Conservation (phyloP, 2,329 filamentous ascomycete genomes). For the Talaromyces funiculosus region DNA sequence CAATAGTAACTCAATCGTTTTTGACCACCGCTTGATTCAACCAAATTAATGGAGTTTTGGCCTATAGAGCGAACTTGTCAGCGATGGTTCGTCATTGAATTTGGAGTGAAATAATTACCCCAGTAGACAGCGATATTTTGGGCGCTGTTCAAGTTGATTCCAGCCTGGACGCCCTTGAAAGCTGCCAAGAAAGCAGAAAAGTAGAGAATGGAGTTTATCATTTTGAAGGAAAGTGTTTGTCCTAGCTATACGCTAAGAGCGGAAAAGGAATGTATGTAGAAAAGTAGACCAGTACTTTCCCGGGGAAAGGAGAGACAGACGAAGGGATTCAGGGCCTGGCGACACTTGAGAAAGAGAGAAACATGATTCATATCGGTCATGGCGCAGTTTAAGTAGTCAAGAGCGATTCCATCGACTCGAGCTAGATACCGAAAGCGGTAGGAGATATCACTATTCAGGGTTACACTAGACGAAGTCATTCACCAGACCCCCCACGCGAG, state of each 20-base stretch:
- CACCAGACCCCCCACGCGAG: not conserved
- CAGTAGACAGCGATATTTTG: slow-evolving; percentile 62
- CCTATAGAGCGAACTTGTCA: not conserved
- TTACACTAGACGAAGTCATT: not conserved
- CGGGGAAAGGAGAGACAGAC: not conserved
- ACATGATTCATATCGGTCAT: not conserved
- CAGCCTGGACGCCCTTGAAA: slow-evolving; percentile 31
- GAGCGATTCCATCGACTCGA: not conserved
- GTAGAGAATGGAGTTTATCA: slow-evolving; percentile 9
- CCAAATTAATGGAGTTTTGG: slow-evolving; percentile 55
- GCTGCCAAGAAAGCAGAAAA: slow-evolving; percentile 8
- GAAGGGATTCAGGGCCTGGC: not conserved
- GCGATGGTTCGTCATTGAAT: no score
- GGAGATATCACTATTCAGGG: not conserved
- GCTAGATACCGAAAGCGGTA: not conserved
- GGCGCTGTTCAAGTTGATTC: slow-evolving; percentile 39
- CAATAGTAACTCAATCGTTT: slow-evolving; percentile 56
- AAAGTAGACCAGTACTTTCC: slow-evolving; percentile 10
- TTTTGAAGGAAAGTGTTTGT: slow-evolving; percentile 4
- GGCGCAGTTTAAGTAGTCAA: not conserved
- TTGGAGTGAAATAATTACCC: slow-evolving; percentile 33
- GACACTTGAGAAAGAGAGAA: not conserved
- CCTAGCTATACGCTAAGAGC: not conserved
- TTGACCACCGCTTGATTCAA: slow-evolving; percentile 47
- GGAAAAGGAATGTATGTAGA: slow-evolving; percentile 2